Conservation (phyloP, 805 yeast species). For the Dipodascus geniculatus region DNA sequence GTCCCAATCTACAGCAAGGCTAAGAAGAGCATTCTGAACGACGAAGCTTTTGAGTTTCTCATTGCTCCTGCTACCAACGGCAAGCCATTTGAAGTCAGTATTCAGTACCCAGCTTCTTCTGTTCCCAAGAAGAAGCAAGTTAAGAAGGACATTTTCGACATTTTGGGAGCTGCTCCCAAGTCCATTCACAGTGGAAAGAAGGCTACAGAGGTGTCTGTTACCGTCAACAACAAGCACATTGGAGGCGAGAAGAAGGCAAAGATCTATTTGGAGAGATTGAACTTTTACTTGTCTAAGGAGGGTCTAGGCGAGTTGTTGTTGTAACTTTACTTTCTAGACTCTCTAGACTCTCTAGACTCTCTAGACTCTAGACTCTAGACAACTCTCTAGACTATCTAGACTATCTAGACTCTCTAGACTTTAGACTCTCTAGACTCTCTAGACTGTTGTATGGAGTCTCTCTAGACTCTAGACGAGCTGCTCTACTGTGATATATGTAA, state of each 20-base stretch:
- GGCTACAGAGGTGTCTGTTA: conserved; percentile 14
- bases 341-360: too few relatives aligned
- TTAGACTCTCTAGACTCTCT: too few relatives aligned
- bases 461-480: too few relatives aligned
- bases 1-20: conserved; percentile 29
- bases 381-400: too few relatives aligned
- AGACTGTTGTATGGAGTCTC: too few relatives aligned
- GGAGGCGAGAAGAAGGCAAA: conserved; percentile 36
- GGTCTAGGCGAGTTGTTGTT: conserved; percentile 16
- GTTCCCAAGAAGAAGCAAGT: conserved; percentile 8
- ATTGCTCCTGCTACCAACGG: conserved; percentile 31
- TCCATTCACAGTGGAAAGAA: conserved; percentile 12
- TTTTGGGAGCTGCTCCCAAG: conserved; percentile 18
- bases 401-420: too few relatives aligned
- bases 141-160: conserved; percentile 22
- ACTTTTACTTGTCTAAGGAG: conserved; percentile 16
- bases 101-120: conserved; percentile 20
- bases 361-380: too few relatives aligned
- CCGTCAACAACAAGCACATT: conserved; percentile 25
- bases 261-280: conserved; percentile 22
- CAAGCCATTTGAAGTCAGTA: conserved; percentile 31
- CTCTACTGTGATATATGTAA: too few relatives aligned
- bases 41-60: conserved; percentile 49
- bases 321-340: too few relatives aligned
- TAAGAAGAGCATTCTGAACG: conserved; percentile 33